These are phyloP conservation scores for Neocucurbitaria cava DNA, from an alignment of 2,329 filamentous ascomycete genomes.

Conservation along the genomic window DNA sequence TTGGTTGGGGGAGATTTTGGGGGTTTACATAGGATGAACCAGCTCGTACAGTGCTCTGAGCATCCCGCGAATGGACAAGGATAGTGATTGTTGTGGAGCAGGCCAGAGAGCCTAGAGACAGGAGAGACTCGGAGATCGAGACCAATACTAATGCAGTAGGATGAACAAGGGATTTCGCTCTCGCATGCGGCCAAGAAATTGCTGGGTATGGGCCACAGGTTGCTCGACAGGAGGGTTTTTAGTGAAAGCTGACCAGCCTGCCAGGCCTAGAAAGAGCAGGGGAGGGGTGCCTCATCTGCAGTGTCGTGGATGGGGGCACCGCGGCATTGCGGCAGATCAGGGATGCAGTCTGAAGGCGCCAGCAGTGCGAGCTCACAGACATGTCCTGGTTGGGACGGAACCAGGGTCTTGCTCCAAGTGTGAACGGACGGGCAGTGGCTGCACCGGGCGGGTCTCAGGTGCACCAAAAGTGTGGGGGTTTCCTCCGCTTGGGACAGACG, in stretches of 20 bases:
- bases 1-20: constrained; percentile 38
- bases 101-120: constrained; percentile 35
- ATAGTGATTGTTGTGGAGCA: constrained; percentile 44
- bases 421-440: constrained; percentile 39
- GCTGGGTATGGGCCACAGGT: constrained; percentile 31
- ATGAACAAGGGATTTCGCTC: constrained; percentile 38
- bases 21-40: constrained; percentile 45
- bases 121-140: constrained; percentile 39
- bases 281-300: constrained; percentile 22
- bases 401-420: constrained; percentile 32
- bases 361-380: constrained; percentile 21
- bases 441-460: constrained; percentile 40
- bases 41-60: constrained; percentile 30
- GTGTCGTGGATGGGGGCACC: constrained; percentile 28
- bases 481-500: constrained; percentile 27
- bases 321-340: constrained; percentile 35
- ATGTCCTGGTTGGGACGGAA: constrained; percentile 31
- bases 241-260: constrained; percentile 34
- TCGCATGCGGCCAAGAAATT: constrained; percentile 45
- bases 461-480: constrained; percentile 42
- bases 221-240: constrained; percentile 41
- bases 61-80: constrained; percentile 43
- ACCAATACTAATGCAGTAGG: constrained; percentile 41
- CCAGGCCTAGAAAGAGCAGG: constrained; percentile 28
- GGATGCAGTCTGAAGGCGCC: constrained; percentile 34